Conservation (phyloP, 768 basidiomycete genomes). For the Russula sp. region DNA sequence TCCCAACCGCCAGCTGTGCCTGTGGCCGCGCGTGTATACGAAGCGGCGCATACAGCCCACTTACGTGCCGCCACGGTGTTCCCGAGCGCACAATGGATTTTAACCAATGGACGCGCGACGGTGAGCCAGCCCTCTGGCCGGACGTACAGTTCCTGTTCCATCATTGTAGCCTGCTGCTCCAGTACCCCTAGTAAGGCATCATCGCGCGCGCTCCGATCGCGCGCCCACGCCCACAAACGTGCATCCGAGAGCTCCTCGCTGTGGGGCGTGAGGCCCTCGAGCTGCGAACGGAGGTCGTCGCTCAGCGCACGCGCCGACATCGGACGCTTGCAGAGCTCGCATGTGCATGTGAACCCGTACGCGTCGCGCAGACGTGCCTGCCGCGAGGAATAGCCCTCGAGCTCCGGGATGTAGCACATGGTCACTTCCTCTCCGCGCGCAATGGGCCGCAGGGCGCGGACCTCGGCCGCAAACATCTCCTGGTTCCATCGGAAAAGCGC, state of each 20-base stretch:
- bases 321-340: conserved; percentile 30
- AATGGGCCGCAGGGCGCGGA: conserved; percentile 31
- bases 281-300: conserved; percentile 16
- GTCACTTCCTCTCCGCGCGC: conserved; percentile 34
- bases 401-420: conserved; percentile 27
- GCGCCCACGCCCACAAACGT: conserved; percentile 9
- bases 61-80: conserved; percentile 3
- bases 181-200: background rate
- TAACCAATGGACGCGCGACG: conserved; percentile 5
- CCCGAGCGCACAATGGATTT: conserved; percentile 4
- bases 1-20: conserved; percentile 18
- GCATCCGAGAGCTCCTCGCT: conserved; percentile 2
- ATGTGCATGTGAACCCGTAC: conserved; percentile 35
- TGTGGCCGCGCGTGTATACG: conserved; percentile 10
- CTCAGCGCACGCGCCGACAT: conserved; percentile 12
- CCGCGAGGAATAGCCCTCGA: conserved; percentile 24
- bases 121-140: conserved; percentile 8
- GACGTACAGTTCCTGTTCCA: conserved; percentile 8
- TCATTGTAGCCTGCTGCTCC: background rate
- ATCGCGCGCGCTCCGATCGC: background rate
- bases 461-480: conserved; percentile 29
- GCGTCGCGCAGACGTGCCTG: conserved; percentile 26
- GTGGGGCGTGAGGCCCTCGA: conserved; percentile 8
- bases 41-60: conserved; percentile 17
- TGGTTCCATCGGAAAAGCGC: conserved; percentile 25